Base-by-base conservation (phyloP, 2,329 filamentous ascomycete species). In the Cladophialophora psammophila region DNA sequence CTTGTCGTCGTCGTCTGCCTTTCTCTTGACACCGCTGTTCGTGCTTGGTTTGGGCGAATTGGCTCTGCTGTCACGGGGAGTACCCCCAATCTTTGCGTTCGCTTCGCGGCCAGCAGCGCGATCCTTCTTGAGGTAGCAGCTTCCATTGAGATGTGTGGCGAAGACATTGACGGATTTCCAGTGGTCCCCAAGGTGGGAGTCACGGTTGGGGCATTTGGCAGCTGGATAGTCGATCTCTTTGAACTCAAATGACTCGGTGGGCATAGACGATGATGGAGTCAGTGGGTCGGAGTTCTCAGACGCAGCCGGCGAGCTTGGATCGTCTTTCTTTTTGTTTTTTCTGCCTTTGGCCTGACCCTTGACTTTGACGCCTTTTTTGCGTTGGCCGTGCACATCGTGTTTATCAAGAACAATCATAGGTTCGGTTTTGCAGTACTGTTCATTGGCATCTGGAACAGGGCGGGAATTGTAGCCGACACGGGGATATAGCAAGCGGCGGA, bases 401-500 rank as follows among this genome's bases (percentile, higher is more conserved):
- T 86, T 86, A 13, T 84, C 81, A 67, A 83, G 78, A 64, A 82
- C 82, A 54, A 87, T 84, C 80, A 86, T 85, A 4, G 87, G 87
- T 65, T 85, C 84, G 57, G 84, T 82, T 73, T 84, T 84, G 77
- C 87, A 89, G 76, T 89, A 89, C 72, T 72, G 70, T 56, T 69
- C 68, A 61, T 80, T 78, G 0, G 85, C 82, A 73, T 84, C 81
- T 58, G 84, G 84, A 18, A 78, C 76, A 48, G 79, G 76, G 67
- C 79, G 76, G 65, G 83, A 81, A 26, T 84, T 84, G 63, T 80
- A 79, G 26, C 85, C 85, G 63, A 81, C 81, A 60, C 82, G 79
- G 8, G 87, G 87, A 71, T 88, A 86, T 71, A 86, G 81, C 3
- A 88, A 81, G 63, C 85, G 84, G 1, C 86, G 87, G 48, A 88